These are phyloP conservation scores for Exserohilum rostratum DNA, from an alignment of 2,329 filamentous ascomycete species.

Conservation along the genomic window DNA sequence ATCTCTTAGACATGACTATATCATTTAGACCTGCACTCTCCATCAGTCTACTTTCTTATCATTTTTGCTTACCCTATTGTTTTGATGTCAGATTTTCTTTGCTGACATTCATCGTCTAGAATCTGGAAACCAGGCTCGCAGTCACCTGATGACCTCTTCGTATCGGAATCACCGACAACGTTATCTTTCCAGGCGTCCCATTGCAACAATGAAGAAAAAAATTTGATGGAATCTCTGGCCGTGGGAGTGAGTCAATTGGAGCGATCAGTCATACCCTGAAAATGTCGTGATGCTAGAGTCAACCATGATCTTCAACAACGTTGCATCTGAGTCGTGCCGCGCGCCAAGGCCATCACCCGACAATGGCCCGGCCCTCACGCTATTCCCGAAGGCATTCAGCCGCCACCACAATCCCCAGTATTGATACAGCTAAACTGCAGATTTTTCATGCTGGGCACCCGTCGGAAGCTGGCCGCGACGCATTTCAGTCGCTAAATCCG, in stretches of 20 bases:
- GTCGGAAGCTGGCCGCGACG: slow-evolving; percentile 15
- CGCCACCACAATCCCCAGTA: slow-evolving; percentile 23
- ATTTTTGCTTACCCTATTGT: no score
- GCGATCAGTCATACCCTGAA: neutral
- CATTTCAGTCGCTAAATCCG: slow-evolving; percentile 10
- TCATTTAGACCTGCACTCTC: no score
- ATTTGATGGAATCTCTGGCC: neutral
- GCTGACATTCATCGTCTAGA: no score
- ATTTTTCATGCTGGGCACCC: slow-evolving; percentile 31
- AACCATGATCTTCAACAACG: slow-evolving; percentile 7
- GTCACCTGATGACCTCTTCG: neutral
- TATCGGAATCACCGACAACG: neutral
- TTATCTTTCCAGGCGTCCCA: neutral
- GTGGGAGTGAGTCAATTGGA: neutral
- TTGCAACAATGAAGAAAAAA: neutral
- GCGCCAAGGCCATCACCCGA: slow-evolving; percentile 26
- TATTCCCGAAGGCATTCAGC: slow-evolving; percentile 16
- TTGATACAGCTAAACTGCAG: slow-evolving; percentile 26
- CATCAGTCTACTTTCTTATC: no score
- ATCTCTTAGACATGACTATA: no score
- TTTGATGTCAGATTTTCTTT: neutral
- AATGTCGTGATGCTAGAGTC: slow-evolving; percentile 3
- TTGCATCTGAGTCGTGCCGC: slow-evolving; percentile 9
- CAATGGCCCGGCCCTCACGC: slow-evolving; percentile 33
- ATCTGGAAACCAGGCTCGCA: neutral